Percentiles rank a stretch among this genome's conserved stretches.
phyloP scores from a whole-genome alignment of 345 rosid species.

The Camelina sativa region DNA sequence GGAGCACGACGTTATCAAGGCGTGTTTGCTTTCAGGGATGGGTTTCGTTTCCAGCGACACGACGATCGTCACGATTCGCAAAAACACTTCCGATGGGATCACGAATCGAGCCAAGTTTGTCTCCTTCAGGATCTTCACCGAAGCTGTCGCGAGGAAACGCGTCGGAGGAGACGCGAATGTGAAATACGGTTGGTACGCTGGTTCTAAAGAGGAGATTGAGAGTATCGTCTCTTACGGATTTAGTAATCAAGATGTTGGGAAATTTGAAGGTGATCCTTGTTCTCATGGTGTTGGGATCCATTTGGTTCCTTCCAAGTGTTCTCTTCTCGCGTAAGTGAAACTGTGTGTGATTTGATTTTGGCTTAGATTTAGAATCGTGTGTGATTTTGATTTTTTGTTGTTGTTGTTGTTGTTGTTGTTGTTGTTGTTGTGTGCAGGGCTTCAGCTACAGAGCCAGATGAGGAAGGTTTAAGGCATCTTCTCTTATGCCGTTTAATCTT shows the following conservation, averaged over 20 bases:
- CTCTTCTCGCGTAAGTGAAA: conserved; percentile 46
- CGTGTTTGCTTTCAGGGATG: conserved; percentile 43
- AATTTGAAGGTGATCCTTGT: not conserved
- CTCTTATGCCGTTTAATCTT: conserved; percentile 73
- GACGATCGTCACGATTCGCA: conserved; percentile 48
- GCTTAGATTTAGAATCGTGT: too few species aligned
- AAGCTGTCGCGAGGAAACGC: conserved; percentile 49
- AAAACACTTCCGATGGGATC: conserved; percentile 34
- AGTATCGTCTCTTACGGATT: conserved; percentile 51
- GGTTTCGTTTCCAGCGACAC: conserved; percentile 39
- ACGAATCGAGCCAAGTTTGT: conserved; percentile 44
- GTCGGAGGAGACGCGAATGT: conserved; percentile 50
- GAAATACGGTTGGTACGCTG: conserved; percentile 52
- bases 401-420: too few species aligned
- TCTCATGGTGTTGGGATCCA: conserved; percentile 48
- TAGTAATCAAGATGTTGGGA: conserved; percentile 6
- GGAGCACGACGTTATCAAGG: conserved; percentile 27
- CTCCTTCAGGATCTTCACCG: conserved; percentile 40
- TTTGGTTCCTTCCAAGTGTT: conserved; percentile 39
- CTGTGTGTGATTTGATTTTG: not conserved
- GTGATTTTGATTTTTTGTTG: too few species aligned
- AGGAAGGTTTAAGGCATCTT: conserved; percentile 66
- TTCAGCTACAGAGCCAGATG: conserved; percentile 38
- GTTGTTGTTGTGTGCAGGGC: conserved; percentile 31
- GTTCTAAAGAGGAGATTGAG: conserved; percentile 47